Base-by-base conservation (phyloP, 805 yeast species). In the Saccharomycopsis selenospora region DNA sequence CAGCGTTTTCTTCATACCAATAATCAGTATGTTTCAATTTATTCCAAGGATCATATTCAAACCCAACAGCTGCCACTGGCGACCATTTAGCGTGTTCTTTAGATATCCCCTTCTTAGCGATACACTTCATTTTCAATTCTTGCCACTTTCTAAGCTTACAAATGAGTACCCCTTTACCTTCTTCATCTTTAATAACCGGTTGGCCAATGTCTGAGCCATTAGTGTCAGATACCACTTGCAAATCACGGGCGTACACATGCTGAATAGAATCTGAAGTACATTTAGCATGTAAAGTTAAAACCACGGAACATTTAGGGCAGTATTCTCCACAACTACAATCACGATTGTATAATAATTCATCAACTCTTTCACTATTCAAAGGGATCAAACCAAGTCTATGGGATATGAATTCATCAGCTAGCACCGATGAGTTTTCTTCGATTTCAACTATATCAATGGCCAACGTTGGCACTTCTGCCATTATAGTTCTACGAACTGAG, bases 21-120 rank as follows among this genome's bases (percentile, higher is more conserved):
- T 77, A 86, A 59, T 89, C 96, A 0, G 99, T 93, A 64, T 93
- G 99, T 62, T 85, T 83, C 59, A 93, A 74, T 67, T 91, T 93
- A 68, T 93, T 93, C 95, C 96, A 91, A n/a, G 99, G 99, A 61
- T 91, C 99, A 62, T 91, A 91, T 66, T 91, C 99, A 60, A 91
- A 91, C 17, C 95, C 97, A 48, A 91, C 77, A 20, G 98, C 98
- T 0, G 97, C 77, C 56, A 95, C 85, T 10, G 99, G 97, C 4
- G 93, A 82, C 99, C 99, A 93, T 62, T 93, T 93, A 44, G 99
- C 96, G 63, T 93, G 99, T 64, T 93, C 99, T 64, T 90, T 90
- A 44, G 96, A 86, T 51, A 89, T 89, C 40, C 98, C 99, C 70
- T 93, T 93, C 67, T 93, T 93, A 48, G 99, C 99, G 54, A 93